Base-by-base conservation (phyloP, 73 alveolate genomes). In the Uronychia setigera region DNA sequence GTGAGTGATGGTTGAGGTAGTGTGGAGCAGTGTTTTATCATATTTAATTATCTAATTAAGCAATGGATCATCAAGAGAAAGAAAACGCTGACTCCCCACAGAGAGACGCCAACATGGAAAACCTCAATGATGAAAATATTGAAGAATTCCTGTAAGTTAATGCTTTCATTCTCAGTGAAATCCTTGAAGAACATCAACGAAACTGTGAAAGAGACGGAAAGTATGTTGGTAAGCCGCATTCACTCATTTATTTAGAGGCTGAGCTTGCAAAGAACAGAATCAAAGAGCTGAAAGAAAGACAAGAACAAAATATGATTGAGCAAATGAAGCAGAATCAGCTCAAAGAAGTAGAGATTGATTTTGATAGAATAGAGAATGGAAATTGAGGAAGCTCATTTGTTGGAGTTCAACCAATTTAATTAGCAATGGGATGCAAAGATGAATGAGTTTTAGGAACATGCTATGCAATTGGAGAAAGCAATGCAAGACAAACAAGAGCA, bases 151-250 rank as follows among this genome's bases (percentile, higher is more conserved):
- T 76, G 59, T 67, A 67, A 13, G 79, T 67, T 30, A 13, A 5
- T 1, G 32, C 79, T 67, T 26, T 13, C 29, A 5, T 30, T 26
- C 28, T 77, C 75, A 77, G 59, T 1, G 79, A 34, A 27, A 34
- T 81, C 60, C 78, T 87, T 5, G 89, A 87, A 29, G 89, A 87
- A 33, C 93, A 81, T 33, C 60, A 86, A 67, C 59, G 58, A 59
- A 87, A 81, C 34, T 87, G 87, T 58, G 93, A 87, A 81, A 46
- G 82, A 33, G 93, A 87, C 0, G 89, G 89, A 0, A 87, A 87
- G 81, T 87, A 80, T 32, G 93, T 76, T 30, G 81, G 79, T 67
- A 67, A 13, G 79, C 26, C 14, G 29, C 79, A 13, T 30, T 26
- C 79, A 67, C 32, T 13, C 32, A 26, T 26, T 28, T 26, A n/a